phyloP scores from a whole-genome alignment of 495 filamentous ascomycete species.

The Daldinia grandis region DNA sequence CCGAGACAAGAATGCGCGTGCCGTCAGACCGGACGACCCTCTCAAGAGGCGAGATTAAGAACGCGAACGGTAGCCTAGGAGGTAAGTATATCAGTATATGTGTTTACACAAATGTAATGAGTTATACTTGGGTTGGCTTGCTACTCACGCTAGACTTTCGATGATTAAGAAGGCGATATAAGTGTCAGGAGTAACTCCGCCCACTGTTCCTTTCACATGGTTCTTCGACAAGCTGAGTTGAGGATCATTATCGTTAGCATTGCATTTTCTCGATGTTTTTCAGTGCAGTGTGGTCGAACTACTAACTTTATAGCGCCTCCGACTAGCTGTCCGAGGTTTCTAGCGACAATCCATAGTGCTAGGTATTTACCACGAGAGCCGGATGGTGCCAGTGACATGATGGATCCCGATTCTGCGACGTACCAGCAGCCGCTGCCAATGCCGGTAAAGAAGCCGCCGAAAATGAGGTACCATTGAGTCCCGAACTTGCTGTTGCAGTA shows the following conservation, averaged over 20 bases:
- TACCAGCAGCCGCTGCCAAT: constrained; percentile 58
- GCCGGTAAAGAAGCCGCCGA: constrained; percentile 58
- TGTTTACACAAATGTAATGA: not conserved
- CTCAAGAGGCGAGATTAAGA: constrained; percentile 56
- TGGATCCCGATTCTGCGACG: constrained; percentile 59
- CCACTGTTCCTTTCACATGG: constrained; percentile 24
- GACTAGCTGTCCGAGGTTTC: constrained; percentile 59
- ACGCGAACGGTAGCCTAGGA: constrained; percentile 55
- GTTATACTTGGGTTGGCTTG: not conserved
- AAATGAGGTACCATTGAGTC: constrained; percentile 55
- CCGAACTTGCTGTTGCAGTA: constrained; percentile 61
- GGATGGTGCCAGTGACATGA: constrained; percentile 57
- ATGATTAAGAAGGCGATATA: constrained; percentile 39
- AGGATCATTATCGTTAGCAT: constrained; percentile 51
- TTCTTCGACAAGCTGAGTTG: constrained; percentile 44
- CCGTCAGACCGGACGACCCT: constrained; percentile 57
- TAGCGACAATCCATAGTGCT: constrained; percentile 58
- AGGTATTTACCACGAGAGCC: constrained; percentile 56
- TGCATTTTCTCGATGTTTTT: constrained; percentile 39
- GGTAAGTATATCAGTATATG: constrained; percentile 40
- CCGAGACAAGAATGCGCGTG: constrained; percentile 52
- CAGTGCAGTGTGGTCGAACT: constrained; percentile 44
- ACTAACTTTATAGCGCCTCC: constrained; percentile 58
- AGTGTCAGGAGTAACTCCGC: constrained; percentile 36
- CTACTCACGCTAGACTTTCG: constrained; percentile 33